Conservation (phyloP, 805 yeast genomes). For the Kurtzmaniella fragi region DNA sequence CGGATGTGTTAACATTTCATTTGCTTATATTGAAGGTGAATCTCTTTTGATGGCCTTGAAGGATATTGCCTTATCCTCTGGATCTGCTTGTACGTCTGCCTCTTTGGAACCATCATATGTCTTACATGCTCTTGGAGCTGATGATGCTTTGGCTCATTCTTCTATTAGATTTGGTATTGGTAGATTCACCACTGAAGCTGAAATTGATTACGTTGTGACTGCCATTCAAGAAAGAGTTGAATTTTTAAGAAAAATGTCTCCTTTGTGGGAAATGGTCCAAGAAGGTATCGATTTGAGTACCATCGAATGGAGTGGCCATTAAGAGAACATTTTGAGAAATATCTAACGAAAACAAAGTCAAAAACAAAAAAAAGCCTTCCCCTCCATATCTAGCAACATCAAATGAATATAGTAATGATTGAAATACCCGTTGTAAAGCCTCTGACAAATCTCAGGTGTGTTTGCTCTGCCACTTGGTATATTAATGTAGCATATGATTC, state of each 20-base stretch:
- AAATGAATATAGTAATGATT: too few relatives aligned
- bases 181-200: constrained; percentile 93
- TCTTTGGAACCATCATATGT: constrained; percentile 97
- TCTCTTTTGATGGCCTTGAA: constrained; percentile 95
- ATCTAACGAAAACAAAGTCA: too few relatives aligned
- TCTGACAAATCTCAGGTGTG: too few relatives aligned
- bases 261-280: constrained; percentile 99
- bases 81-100: constrained; percentile 98
- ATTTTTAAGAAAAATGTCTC: constrained; percentile 86
- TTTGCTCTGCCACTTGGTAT: too few relatives aligned
- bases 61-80: constrained; percentile 93
- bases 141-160: constrained; percentile 98
- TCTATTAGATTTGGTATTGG: constrained; percentile 97
- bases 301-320: constrained; percentile 98
- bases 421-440: too few relatives aligned
- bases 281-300: constrained; percentile 93
- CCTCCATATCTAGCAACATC: too few relatives aligned
- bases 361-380: too few relatives aligned
- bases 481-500: too few relatives aligned
- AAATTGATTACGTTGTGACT: constrained; percentile 86
- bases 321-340: constrained; percentile 7
- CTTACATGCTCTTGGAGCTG: constrained; percentile 93
- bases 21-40: constrained; percentile 98
- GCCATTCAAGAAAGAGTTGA: constrained; percentile 88
- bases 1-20: constrained; percentile 95